Base-by-base conservation (phyloP, 306 rosid species). In the Erythrophleum fordii region DNA sequence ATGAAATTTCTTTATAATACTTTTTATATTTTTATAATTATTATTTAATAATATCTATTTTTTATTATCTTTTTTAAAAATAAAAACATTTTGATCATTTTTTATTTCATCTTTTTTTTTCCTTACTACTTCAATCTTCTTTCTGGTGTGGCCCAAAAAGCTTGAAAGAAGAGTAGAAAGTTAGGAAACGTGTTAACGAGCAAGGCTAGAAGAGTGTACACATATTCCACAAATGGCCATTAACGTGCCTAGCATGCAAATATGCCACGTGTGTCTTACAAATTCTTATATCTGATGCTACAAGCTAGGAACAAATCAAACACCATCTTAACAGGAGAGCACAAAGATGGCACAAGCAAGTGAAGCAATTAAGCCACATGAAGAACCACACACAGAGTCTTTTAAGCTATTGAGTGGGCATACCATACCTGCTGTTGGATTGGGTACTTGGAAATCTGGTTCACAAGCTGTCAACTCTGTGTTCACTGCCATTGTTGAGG, bases 391-490 rank as follows among this genome's bases (percentile, higher is more conserved):
- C 41, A 44, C 86, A 49, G 78, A 81, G 49, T 81, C 82, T 14
- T 89, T 83, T 74, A 31, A 66, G 56, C 82, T 87, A 5, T 65
- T 81, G 79, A 89, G 91, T 85, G 88, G 91, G 12, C 88, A 85
- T 52, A 14, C 80, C 25, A 83, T 89, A 4, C 91, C 88, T 2
- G 85, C 91, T 2, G 82, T 89, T 79, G 93, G 90, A 69, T 83
- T 89, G 12, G 89, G 90, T 1, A 89, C 91, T 16, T 87, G 92
- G 90, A 89, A 80, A 66, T 62, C 89, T 78, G 89, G 87, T 85
- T 86, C 88, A 23, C 25, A 86, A 69, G 87, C 89, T 35, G 67
- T 9, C 11, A 67, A 83, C 75, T 85, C 91, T 69, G 91, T 85
- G 0, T 79, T 81, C 80, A 72, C 88, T 73, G 88, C 91, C 73